Percentiles rank a stretch among this genome's conserved stretches.
phyloP scores from a whole-genome alignment of 23 red algal species.

The Cyanidium caldarium region DNA sequence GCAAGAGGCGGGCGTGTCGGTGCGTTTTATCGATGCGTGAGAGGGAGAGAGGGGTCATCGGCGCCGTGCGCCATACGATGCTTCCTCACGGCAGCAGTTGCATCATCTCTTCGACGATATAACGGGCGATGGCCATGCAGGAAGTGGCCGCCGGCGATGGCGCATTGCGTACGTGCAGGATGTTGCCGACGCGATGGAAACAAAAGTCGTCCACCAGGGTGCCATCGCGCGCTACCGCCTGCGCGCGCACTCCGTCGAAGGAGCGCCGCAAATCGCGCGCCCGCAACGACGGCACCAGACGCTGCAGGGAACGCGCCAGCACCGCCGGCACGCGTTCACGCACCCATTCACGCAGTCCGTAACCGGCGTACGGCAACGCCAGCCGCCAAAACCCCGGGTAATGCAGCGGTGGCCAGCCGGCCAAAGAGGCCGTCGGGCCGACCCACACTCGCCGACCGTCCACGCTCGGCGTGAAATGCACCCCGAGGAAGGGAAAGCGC shows the following conservation, averaged over 20 bases:
- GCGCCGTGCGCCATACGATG: background rate
- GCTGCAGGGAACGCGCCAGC: background rate
- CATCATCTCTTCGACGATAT: slow-evolving; percentile 20
- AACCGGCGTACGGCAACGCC: slow-evolving; percentile 1
- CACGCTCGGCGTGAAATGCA: slow-evolving; percentile 69
- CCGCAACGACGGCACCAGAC: background rate
- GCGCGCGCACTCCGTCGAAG: slow-evolving; percentile 35
- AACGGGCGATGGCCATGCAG: slow-evolving; percentile 42
- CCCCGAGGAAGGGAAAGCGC: slow-evolving; percentile 45
- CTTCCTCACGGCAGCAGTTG: background rate
- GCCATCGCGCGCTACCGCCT: slow-evolving; percentile 38
- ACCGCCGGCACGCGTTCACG: slow-evolving; percentile 11
- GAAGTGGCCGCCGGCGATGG: slow-evolving; percentile 69
- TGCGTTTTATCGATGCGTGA: slow-evolving; percentile 1
- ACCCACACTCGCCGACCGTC: slow-evolving; percentile 39
- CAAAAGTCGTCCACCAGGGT: slow-evolving; percentile 63
- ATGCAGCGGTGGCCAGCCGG: slow-evolving; percentile 13
- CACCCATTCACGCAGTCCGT: slow-evolving; percentile 13
- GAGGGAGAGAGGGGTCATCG: background rate
- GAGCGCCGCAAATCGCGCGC: background rate
- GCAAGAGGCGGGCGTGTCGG: background rate
- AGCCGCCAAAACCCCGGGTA: slow-evolving; percentile 43
- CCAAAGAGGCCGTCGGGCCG: slow-evolving; percentile 44
- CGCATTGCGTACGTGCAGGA: slow-evolving; percentile 66
- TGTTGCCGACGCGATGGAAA: slow-evolving; percentile 33